Evolutionary conservation across 352 stramenopile species (phyloP).

Genomic region (Pythium chondricola): DNA sequence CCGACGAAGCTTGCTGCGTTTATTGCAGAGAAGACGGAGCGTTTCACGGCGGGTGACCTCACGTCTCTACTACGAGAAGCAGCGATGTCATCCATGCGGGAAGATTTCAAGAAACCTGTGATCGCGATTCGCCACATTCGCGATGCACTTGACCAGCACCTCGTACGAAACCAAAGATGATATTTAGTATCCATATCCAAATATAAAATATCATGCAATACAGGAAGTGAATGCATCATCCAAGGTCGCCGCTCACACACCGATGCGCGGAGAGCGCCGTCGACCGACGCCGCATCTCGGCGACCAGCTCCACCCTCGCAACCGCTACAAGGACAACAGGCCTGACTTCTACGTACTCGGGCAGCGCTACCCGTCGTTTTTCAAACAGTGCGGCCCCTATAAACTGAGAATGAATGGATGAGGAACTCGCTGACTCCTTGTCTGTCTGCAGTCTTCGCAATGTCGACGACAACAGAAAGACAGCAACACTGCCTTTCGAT

Average conservation of each 20-base stretch:
- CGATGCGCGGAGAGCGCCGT: slow-evolving; percentile 33
- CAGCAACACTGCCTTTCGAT: slow-evolving; percentile 59
- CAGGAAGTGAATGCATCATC: background rate
- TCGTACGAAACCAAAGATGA: slow-evolving; percentile 5
- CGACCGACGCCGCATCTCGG: slow-evolving; percentile 55
- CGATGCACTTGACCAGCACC: slow-evolving; percentile 14
- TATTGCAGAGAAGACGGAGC: slow-evolving; percentile 47
- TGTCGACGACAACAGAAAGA: slow-evolving; percentile 49
- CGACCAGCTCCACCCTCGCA: slow-evolving; percentile 57
- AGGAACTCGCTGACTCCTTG: background rate
- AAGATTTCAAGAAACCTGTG: slow-evolving; percentile 34
- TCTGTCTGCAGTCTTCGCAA: slow-evolving; percentile 41
- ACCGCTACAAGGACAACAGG: slow-evolving; percentile 59
- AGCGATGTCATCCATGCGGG: slow-evolving; percentile 66
- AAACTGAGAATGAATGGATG: background rate
- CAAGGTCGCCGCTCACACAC: background rate
- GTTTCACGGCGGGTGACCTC: slow-evolving; percentile 53
- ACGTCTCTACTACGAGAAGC: slow-evolving; percentile 66
- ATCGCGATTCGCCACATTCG: slow-evolving; percentile 40
- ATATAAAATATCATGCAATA: slow-evolving; percentile 1
- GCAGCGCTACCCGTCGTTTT: slow-evolving; percentile 47
- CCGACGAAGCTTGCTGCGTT: slow-evolving; percentile 31
- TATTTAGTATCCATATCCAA: slow-evolving; percentile 8
- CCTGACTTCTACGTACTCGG: slow-evolving; percentile 80
- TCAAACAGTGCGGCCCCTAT: slow-evolving; percentile 42